These are phyloP conservation scores for Monosporozyma aquatica DNA, from an alignment of 805 yeast genomes.

Conservation along the genomic window DNA sequence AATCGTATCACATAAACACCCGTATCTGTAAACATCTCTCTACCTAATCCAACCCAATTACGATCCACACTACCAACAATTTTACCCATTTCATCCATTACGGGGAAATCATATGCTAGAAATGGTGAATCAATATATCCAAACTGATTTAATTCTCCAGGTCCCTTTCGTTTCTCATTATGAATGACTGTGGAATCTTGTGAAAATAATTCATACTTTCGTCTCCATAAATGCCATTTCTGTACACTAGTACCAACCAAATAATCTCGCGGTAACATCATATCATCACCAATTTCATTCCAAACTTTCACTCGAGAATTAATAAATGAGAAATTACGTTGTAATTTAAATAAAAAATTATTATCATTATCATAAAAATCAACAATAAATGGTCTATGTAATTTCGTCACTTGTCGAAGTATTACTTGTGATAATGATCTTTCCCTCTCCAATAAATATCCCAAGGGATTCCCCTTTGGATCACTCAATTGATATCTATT, in stretches of 20 bases:
- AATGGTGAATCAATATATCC: slow-evolving; percentile 85
- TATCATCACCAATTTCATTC: slow-evolving; percentile 25
- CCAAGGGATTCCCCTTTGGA: slow-evolving; percentile 63
- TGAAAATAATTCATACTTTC: slow-evolving; percentile 69
- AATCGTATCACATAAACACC: slow-evolving; percentile 84
- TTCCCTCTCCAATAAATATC: slow-evolving; percentile 77
- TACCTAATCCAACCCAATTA: slow-evolving; percentile 90
- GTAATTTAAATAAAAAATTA: slow-evolving; percentile 52
- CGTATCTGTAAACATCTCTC: slow-evolving; percentile 90
- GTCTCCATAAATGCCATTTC: slow-evolving; percentile 91
- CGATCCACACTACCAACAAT: slow-evolving; percentile 75
- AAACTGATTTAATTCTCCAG: slow-evolving; percentile 54
- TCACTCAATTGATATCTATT: slow-evolving; percentile 70
- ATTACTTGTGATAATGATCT: slow-evolving; percentile 56
- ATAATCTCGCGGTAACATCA: slow-evolving; percentile 25
- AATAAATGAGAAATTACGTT: slow-evolving; percentile 78
- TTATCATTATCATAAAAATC: slow-evolving; percentile 62
- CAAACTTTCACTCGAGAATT: slow-evolving; percentile 68
- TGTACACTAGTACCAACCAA: slow-evolving; percentile 81
- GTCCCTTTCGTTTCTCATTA: slow-evolving; percentile 20
- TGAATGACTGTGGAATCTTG: not conserved
- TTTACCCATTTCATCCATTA: slow-evolving; percentile 45
- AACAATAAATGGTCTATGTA: slow-evolving; percentile 79
- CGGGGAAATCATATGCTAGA: slow-evolving; percentile 78
- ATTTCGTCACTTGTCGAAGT: slow-evolving; percentile 72